Evolutionary conservation across 164 flowering plant genomes (phyloP).

Genomic region (Magnolia kwangsiensis): DNA sequence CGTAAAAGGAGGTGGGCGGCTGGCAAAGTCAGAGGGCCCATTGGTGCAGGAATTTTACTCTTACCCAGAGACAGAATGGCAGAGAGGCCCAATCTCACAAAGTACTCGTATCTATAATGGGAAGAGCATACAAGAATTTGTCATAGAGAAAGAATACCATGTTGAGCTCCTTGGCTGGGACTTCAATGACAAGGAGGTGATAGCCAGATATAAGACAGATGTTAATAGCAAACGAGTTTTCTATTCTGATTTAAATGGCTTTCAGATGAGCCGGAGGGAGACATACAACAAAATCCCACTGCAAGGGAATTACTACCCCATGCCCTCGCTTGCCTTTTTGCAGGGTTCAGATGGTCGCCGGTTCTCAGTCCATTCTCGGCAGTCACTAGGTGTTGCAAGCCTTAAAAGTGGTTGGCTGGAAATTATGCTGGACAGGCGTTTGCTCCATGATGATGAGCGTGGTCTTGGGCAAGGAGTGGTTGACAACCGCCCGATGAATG

Average conservation of each 20-base stretch:
- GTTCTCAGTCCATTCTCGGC: conserved; percentile 85
- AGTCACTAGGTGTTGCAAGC: conserved; percentile 89
- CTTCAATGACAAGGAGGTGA: conserved; percentile 76
- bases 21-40: conserved; percentile 70
- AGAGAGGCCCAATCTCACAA: conserved; percentile 65
- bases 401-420: conserved; percentile 88
- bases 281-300: conserved; percentile 87
- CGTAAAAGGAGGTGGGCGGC: conserved; percentile 43
- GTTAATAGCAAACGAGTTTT: conserved; percentile 67
- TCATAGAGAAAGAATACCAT: conserved; percentile 93
- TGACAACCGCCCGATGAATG: conserved; percentile 93
- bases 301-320: conserved; percentile 98
- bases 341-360: conserved; percentile 74
- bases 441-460: conserved; percentile 82
- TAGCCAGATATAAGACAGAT: conserved; percentile 77
- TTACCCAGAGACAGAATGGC: conserved; percentile 68
- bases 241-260: conserved; percentile 88
- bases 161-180: conserved; percentile 76
- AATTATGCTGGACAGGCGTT: conserved; percentile 93
- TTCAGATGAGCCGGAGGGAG: conserved; percentile 94
- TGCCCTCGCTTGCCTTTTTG: conserved; percentile 97
- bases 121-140: conserved; percentile 52
- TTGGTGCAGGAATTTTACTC: conserved; percentile 81
- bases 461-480: conserved; percentile 98
- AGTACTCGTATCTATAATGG: conserved; percentile 78